Evolutionary conservation across 1,139 yeast species (phyloP).

Genomic region (Protomyces pachydermus): DNA sequence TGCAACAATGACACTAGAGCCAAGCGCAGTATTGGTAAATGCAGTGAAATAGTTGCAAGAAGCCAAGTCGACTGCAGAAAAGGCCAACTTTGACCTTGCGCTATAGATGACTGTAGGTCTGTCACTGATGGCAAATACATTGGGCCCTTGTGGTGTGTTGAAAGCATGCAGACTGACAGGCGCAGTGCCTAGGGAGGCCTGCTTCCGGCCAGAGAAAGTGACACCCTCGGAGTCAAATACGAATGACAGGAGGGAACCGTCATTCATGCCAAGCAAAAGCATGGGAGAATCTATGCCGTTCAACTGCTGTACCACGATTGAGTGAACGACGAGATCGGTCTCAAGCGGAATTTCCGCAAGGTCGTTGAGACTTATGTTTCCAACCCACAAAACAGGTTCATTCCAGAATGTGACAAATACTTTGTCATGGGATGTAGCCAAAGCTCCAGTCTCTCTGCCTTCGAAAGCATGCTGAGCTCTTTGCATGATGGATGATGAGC

Average conservation of each 20-base stretch:
- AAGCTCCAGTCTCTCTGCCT: constrained; percentile 12
- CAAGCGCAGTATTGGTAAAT: constrained; percentile 15
- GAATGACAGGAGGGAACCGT: constrained; percentile 31
- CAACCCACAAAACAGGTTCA: constrained; percentile 5
- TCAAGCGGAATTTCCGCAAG: background rate
- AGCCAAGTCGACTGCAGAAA: constrained; percentile 30
- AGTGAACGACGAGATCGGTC: constrained; percentile 28
- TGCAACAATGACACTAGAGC: constrained; percentile 30
- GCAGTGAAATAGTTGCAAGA: constrained; percentile 21
- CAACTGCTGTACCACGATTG: constrained; percentile 27
- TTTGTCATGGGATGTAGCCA: background rate
- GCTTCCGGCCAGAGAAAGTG: constrained; percentile 25
- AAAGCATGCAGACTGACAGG: constrained; percentile 30
- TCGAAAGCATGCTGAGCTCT: background rate
- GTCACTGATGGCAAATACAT: constrained; percentile 31
- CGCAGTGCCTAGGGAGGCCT: constrained; percentile 31
- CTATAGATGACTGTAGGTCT: constrained; percentile 33
- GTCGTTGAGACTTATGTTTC: background rate
- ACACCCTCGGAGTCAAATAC: constrained; percentile 13
- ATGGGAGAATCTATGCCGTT: constrained; percentile 26
- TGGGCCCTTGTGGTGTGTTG: constrained; percentile 15
- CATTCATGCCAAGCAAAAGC: constrained; percentile 32
- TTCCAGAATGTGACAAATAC: constrained; percentile 24
- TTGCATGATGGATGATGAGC: background rate
- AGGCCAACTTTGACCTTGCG: constrained; percentile 27